These are phyloP conservation scores for Fusarium haematococcum DNA, from an alignment of 2,329 filamentous ascomycete species.

Conservation along the genomic window DNA sequence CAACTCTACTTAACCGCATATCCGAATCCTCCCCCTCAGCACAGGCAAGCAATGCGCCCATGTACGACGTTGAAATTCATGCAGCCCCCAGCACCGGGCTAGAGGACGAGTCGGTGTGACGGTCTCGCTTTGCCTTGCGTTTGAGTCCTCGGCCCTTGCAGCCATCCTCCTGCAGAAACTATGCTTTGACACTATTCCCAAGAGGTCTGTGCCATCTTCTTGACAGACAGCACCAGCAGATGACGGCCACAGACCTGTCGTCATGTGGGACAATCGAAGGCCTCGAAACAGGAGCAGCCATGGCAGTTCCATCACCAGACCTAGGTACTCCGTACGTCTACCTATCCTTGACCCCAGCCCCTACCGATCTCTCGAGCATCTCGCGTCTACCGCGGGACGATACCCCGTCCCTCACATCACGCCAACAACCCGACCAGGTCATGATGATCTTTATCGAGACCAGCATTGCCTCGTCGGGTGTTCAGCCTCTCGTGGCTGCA, in stretches of 20 bases:
- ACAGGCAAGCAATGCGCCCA: slow-evolving; percentile 26
- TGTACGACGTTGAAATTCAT: slow-evolving; percentile 44
- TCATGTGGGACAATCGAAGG: slow-evolving; percentile 18
- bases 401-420: slow-evolving; percentile 9
- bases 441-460: slow-evolving; percentile 2
- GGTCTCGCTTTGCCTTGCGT: slow-evolving; percentile 33
- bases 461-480: slow-evolving; percentile 19
- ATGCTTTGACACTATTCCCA: slow-evolving; percentile 8
- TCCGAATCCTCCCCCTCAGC: slow-evolving; percentile 23
- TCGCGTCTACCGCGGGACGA: slow-evolving; percentile 14
- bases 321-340: background rate
- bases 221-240: slow-evolving; percentile 27
- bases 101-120: slow-evolving; percentile 45
- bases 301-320: slow-evolving; percentile 1
- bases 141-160: slow-evolving; percentile 40
- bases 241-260: slow-evolving; percentile 12
- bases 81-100: slow-evolving; percentile 38
- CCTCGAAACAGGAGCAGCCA: slow-evolving; percentile 5
- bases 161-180: slow-evolving; percentile 14
- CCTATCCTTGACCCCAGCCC: background rate
- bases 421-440: slow-evolving; percentile 7
- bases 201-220: slow-evolving; percentile 23
- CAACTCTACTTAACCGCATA: slow-evolving; percentile 15
- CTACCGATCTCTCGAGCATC: slow-evolving; percentile 13
- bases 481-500: slow-evolving; percentile 31